phyloP scores from a whole-genome alignment of 1,284 basidiomycete genomes.

The Ustilago nuda region DNA sequence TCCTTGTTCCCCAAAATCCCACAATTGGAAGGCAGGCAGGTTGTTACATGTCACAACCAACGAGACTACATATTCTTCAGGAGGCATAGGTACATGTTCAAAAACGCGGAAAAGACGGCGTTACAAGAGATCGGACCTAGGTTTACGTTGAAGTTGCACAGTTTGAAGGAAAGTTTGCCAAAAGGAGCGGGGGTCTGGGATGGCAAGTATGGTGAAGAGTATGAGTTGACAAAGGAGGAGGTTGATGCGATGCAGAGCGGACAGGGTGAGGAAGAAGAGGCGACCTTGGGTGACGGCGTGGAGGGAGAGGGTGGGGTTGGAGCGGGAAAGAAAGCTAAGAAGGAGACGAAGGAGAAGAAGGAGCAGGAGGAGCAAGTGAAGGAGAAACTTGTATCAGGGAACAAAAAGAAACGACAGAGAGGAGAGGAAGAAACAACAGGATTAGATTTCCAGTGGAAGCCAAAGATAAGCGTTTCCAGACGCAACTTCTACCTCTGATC shows the following conservation, averaged over 20 bases:
- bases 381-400: background rate
- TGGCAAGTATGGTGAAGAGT: slow-evolving; percentile 72
- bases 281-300: slow-evolving; percentile 2
- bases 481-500: slow-evolving; percentile 60
- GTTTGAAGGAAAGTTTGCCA: slow-evolving; percentile 88
- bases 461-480: slow-evolving; percentile 62
- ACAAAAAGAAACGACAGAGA: slow-evolving; percentile 31
- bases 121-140: slow-evolving; percentile 98
- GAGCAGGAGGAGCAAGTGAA: background rate
- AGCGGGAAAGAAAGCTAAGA: background rate
- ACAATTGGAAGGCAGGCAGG: slow-evolving; percentile 95
- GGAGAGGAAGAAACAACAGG: slow-evolving; percentile 56
- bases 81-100: slow-evolving; percentile 93
- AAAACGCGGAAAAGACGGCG: slow-evolving; percentile 81
- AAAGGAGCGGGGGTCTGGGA: slow-evolving; percentile 74
- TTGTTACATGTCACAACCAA: slow-evolving; percentile 97
- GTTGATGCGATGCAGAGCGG: slow-evolving; percentile 30
- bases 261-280: slow-evolving; percentile 15
- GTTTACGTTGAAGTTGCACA: slow-evolving; percentile 93
- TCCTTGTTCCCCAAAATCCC: slow-evolving; percentile 94
- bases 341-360: background rate
- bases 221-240: slow-evolving; percentile 60
- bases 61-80: slow-evolving; percentile 98
- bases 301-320: slow-evolving; percentile 1
- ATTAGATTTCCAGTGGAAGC: slow-evolving; percentile 67